A percentile compares a stretch with the other conserved stretches of the same genome.
Conservation (phyloP, 2,329 filamentous ascomycete genomes). For the Cytospora piceicola region DNA sequence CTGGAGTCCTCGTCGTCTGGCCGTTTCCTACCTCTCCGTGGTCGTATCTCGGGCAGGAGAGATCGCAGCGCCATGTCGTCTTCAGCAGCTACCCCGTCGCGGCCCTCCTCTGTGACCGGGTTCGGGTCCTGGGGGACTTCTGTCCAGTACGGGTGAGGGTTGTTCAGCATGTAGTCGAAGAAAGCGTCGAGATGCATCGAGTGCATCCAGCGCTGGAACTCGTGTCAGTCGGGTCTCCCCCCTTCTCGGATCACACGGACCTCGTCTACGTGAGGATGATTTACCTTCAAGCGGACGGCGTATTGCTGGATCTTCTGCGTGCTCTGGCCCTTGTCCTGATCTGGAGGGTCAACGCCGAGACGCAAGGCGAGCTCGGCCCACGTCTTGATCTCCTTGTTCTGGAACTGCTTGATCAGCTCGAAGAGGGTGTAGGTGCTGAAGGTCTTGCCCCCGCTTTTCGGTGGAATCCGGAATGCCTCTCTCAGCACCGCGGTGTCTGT, state of each 20-base stretch:
- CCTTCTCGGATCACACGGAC: neutral
- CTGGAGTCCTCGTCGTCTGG: conserved; percentile 62
- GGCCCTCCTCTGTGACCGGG: conserved; percentile 64
- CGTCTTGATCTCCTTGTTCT: conserved; percentile 84
- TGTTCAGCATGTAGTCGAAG: conserved; percentile 84
- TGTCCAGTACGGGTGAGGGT: conserved; percentile 78
- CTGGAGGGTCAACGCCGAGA: conserved; percentile 85
- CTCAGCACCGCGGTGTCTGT: conserved; percentile 72
- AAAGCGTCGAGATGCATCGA: conserved; percentile 95
- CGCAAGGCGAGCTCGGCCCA: conserved; percentile 88
- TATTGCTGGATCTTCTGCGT: conserved; percentile 95
- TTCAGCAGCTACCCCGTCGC: conserved; percentile 82
- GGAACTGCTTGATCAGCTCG: conserved; percentile 76
- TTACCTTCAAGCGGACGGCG: conserved; percentile 85
- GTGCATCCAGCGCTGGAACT: conserved; percentile 83
- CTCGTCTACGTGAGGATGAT: neutral
- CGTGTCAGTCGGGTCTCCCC: conserved; percentile 11
- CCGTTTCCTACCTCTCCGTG: conserved; percentile 64
- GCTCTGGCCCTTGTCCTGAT: conserved; percentile 81
- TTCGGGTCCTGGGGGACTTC: conserved; percentile 70
- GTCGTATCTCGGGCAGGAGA: conserved; percentile 75
- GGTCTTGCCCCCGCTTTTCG: conserved; percentile 83
- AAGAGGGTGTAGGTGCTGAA: conserved; percentile 81
- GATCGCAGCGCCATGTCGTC: conserved; percentile 88
- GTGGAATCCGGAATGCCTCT: conserved; percentile 77